These are phyloP conservation scores for Veloporphyrellus conicus DNA, from an alignment of 1,284 basidiomycete genomes.

Conservation along the genomic window DNA sequence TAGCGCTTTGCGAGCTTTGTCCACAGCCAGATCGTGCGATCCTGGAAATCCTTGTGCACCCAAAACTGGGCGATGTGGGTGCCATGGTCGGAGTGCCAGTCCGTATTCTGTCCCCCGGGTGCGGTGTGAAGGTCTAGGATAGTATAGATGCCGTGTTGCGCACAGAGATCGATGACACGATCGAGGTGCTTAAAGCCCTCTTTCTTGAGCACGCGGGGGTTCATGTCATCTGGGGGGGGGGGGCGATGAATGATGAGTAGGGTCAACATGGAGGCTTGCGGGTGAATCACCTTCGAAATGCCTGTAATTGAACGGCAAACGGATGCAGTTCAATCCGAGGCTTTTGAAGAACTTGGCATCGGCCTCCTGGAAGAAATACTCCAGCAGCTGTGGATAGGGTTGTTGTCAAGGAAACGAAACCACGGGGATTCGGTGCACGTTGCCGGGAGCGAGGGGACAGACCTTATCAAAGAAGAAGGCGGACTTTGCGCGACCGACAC, in stretches of 20 bases:
- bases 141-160: conserved; percentile 54
- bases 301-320: conserved; percentile 62
- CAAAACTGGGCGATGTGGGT: conserved; percentile 61
- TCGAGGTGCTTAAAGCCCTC: conserved; percentile 63
- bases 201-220: conserved; percentile 57
- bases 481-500: conserved; percentile 63
- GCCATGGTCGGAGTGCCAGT: conserved; percentile 53
- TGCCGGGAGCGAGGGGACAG: conserved; percentile 14
- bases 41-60: conserved; percentile 74
- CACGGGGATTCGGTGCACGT: not conserved
- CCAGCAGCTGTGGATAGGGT: conserved; percentile 52
- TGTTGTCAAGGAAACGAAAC: not conserved
- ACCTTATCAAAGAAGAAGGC: conserved; percentile 78
- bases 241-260: not conserved
- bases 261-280: no score
- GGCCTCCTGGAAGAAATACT: conserved; percentile 69
- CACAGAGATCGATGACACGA: conserved; percentile 56
- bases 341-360: conserved; percentile 68
- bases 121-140: conserved; percentile 61
- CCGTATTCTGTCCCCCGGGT: conserved; percentile 57
- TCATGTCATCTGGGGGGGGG: conserved; percentile 50
- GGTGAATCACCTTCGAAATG: conserved; percentile 68
- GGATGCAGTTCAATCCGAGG: conserved; percentile 68
- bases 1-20: conserved; percentile 62
- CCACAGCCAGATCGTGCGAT: conserved; percentile 69